These are phyloP conservation scores for Colletotrichum somersetense DNA, from an alignment of 2,329 filamentous ascomycete species.

Conservation along the genomic window DNA sequence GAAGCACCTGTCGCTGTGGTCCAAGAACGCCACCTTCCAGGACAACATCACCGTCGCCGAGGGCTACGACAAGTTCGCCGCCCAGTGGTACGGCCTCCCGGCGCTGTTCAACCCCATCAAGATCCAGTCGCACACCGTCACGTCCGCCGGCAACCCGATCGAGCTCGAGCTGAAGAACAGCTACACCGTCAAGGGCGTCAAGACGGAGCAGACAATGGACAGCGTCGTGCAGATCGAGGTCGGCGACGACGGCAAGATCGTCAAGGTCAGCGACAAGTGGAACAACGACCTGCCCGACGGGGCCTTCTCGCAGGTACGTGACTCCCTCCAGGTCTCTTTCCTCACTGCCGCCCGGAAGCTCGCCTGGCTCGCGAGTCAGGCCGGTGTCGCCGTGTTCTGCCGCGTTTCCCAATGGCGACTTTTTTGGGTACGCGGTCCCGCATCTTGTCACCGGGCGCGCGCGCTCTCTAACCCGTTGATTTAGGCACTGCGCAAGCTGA, in stretches of 20 bases:
- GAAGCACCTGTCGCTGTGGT: slow-evolving; percentile 71
- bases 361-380: slow-evolving; percentile 15
- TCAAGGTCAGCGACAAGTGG: slow-evolving; percentile 54
- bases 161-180: slow-evolving; percentile 60
- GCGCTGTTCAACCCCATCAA: slow-evolving; percentile 69
- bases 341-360: neutral
- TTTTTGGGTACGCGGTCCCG: slow-evolving; percentile 39
- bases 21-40: slow-evolving; percentile 67
- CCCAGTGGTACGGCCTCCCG: slow-evolving; percentile 70
- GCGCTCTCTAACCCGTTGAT: slow-evolving; percentile 8
- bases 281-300: slow-evolving; percentile 53
- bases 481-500: slow-evolving; percentile 53
- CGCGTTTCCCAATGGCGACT: slow-evolving; percentile 44
- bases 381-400: slow-evolving; percentile 29
- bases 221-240: slow-evolving; percentile 51
- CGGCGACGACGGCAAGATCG: slow-evolving; percentile 51
- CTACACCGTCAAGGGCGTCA: slow-evolving; percentile 52
- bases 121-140: slow-evolving; percentile 66
- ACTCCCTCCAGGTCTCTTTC: slow-evolving; percentile 20
- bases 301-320: slow-evolving; percentile 50
- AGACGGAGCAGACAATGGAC: slow-evolving; percentile 49
- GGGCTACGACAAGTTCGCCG: slow-evolving; percentile 64
- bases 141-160: slow-evolving; percentile 69
- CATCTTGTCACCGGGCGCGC: neutral
- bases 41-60: slow-evolving; percentile 70